Conservation (phyloP, 345 rosid species). For the Cochlearia excelsa region DNA sequence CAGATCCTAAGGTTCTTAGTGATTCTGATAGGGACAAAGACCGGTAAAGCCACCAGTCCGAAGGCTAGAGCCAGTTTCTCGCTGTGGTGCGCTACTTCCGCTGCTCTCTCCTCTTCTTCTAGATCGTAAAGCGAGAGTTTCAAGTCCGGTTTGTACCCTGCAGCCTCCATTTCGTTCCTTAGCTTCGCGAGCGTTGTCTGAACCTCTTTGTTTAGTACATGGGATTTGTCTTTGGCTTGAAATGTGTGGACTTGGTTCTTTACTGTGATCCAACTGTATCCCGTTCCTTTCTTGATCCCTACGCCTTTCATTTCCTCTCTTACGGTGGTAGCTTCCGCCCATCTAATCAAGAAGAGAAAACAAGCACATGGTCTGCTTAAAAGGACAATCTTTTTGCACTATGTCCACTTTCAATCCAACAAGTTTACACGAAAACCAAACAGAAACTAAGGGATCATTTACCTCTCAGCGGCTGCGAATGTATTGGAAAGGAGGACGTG, state of each 20-base stretch:
- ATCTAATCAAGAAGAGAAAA: constrained; percentile 40
- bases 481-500: constrained; percentile 81
- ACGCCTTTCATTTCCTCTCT: constrained; percentile 65
- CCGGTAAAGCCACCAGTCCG: constrained; percentile 58
- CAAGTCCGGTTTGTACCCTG: constrained; percentile 61
- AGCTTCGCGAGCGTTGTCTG: constrained; percentile 51
- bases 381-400: not conserved
- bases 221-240: constrained; percentile 80
- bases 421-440: not conserved
- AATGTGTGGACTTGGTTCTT: constrained; percentile 66
- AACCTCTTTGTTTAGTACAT: constrained; percentile 59
- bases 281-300: constrained; percentile 74
- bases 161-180: constrained; percentile 54
- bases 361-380: not conserved
- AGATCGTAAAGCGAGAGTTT: constrained; percentile 63
- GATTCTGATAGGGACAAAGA: constrained; percentile 66
- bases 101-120: constrained; percentile 81
- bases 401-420: not conserved
- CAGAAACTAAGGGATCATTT: constrained; percentile 1
- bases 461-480: constrained; percentile 77
- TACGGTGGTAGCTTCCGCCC: constrained; percentile 74
- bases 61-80: constrained; percentile 89
- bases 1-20: constrained; percentile 84
- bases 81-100: constrained; percentile 70
- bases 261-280: constrained; percentile 78